Base-by-base conservation (phyloP, 140 eudicot genomes). In the Anethum foeniculum region DNA sequence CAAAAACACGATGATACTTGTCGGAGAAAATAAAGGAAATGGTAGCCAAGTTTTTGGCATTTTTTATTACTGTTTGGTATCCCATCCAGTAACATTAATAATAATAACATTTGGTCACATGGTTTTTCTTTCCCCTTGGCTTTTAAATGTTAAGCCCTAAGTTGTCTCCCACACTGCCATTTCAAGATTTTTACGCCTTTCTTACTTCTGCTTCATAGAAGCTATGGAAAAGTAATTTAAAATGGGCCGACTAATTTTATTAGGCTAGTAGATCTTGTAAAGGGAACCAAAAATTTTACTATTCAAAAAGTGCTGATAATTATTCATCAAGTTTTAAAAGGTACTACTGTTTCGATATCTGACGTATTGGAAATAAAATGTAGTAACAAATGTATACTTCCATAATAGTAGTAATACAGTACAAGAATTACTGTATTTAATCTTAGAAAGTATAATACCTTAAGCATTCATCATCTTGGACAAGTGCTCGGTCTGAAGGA, bases 401-500 rank as follows among this genome's bases (percentile, higher is more conserved):
- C 67, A 23, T 65, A 64, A 4, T 27, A 27, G 18, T 64, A 64
- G 36, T 64, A 30, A 28, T 11, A 65, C 38, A 65, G 39, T 65
- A 1, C 74, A 67, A 16, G n/a, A 2, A 30, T 41, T 28, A 67
- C 43, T 67, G 7, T 64, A 41, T 3, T 18, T 7, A 60, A 21
- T 46, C 43, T 38, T 34, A 71, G 71, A 54, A 25, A 49, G 23
- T 28, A 3, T 44, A 79, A 86, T 82, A 95, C 99, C 99, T 87
- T 78, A 83, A 80, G 88, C 99, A 95, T 85, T 95, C 97, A 77
- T 91, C 93, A 76, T 95, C 99, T 80, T 92, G 92, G 46, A 87
- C 81, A 12, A 95, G 97, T 47, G 97, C 90, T 28, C 93, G 92
- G 83, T 95, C 99, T 69, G 97, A 90, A 79, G 97, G 97, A 77